Percentiles rank a stretch among this genome's conserved stretches.
Evolutionary conservation across 495 filamentous ascomycete genomes (phyloP).

Genomic region (Aspergillus baeticus): DNA sequence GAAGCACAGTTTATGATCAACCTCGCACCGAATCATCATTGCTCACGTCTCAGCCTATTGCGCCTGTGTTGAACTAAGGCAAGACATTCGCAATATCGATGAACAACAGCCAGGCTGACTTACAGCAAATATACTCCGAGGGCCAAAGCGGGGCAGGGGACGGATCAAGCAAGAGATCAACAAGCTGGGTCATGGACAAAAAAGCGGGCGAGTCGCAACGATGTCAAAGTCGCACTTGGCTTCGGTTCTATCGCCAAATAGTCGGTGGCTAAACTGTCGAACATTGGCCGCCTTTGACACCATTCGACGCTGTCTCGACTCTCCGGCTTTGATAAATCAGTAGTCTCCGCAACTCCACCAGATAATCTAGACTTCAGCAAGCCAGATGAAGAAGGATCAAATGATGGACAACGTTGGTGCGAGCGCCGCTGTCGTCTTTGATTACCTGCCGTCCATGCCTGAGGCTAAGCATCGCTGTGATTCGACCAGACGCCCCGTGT

Average conservation of each 20-base stretch:
- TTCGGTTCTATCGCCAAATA: too few species aligned
- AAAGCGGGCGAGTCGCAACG: neutral
- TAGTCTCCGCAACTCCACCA: conserved; percentile 4
- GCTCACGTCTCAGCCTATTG: too few species aligned
- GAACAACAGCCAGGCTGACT: neutral
- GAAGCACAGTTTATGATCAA: too few species aligned
- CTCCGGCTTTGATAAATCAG: conserved; percentile 1
- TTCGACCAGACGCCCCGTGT: conserved; percentile 14
- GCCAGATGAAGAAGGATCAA: conserved; percentile 1
- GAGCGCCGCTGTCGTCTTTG: conserved; percentile 1
- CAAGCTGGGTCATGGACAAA: neutral
- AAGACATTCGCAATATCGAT: neutral
- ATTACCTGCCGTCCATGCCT: conserved; percentile 17
- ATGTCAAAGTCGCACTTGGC: neutral
- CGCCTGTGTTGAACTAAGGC: neutral
- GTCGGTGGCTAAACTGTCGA: too few species aligned
- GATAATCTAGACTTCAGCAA: neutral
- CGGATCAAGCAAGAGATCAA: neutral
- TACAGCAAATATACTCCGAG: too few species aligned
- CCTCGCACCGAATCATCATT: too few species aligned
- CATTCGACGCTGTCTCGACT: neutral
- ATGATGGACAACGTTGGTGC: conserved; percentile 5
- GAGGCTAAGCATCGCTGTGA: conserved; percentile 14
- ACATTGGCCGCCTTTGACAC: too few species aligned
- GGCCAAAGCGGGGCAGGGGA: neutral